A percentile compares a stretch with the other conserved stretches of the same genome.
These are phyloP conservation scores for Komagataella pastoris DNA, from an alignment of 805 yeast species.

Conservation along the genomic window DNA sequence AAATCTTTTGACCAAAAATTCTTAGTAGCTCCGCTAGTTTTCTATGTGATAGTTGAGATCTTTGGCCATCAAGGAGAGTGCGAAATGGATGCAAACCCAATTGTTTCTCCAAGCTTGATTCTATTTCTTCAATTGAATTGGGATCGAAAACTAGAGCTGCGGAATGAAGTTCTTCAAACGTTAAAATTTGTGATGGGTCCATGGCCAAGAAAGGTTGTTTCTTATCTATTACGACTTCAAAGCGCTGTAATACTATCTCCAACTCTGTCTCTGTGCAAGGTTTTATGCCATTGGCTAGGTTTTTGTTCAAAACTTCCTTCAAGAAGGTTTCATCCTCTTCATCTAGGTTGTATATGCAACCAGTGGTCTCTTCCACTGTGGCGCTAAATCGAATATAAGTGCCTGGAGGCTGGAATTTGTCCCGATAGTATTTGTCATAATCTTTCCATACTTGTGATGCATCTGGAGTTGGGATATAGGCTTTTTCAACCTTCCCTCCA, in stretches of 20 bases:
- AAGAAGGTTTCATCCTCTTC: slow-evolving; percentile 72
- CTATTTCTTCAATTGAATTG: slow-evolving; percentile 43
- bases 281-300: slow-evolving; percentile 14
- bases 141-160: slow-evolving; percentile 28
- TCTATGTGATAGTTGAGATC: slow-evolving; percentile 24
- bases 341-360: slow-evolving; percentile 81
- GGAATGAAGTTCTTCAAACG: slow-evolving; percentile 55
- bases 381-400: slow-evolving; percentile 82
- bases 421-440: slow-evolving; percentile 56
- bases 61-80: slow-evolving; percentile 42
- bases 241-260: slow-evolving; percentile 60
- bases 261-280: slow-evolving; percentile 71
- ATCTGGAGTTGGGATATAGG: slow-evolving; percentile 93
- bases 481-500: slow-evolving; percentile 35
- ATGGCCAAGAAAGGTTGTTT: slow-evolving; percentile 81
- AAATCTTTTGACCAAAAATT: slow-evolving; percentile 51
- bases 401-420: slow-evolving; percentile 57
- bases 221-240: slow-evolving; percentile 63
- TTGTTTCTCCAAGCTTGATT: slow-evolving; percentile 41
- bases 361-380: slow-evolving; percentile 90
- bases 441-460: slow-evolving; percentile 78
- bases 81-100: slow-evolving; percentile 39
- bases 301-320: slow-evolving; percentile 19
- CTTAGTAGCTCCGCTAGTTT: slow-evolving; percentile 35
- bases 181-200: slow-evolving; percentile 68